These are phyloP conservation scores for Ascosphaera aggregata DNA, from an alignment of 2,329 filamentous ascomycete species.

Conservation along the genomic window DNA sequence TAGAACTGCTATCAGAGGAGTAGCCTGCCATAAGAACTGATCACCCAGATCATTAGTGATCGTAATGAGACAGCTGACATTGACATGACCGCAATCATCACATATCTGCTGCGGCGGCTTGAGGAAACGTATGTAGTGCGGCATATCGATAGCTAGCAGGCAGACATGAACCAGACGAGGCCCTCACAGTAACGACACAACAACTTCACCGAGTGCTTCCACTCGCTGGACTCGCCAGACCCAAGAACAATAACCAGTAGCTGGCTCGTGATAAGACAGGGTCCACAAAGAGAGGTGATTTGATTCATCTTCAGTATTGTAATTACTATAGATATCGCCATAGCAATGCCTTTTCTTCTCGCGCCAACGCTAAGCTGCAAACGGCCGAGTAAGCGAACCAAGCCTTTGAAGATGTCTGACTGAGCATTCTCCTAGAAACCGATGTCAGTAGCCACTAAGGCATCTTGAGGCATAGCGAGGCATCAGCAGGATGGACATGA, in stretches of 20 bases:
- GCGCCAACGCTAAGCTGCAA: neutral
- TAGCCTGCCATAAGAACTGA: slow-evolving; percentile 30
- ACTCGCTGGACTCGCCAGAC: too few relatives aligned
- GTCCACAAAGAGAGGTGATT: too few relatives aligned
- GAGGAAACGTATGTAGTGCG: slow-evolving; percentile 43
- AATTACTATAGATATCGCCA: too few relatives aligned
- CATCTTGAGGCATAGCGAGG: too few relatives aligned
- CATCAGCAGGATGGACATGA: too few relatives aligned
- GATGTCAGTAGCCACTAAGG: too few relatives aligned
- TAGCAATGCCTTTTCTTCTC: neutral
- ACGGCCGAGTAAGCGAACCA: neutral
- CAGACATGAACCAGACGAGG: neutral
- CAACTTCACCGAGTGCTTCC: too few relatives aligned
- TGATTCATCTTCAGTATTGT: too few relatives aligned
- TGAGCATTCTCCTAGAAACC: too few relatives aligned
- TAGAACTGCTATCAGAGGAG: slow-evolving; percentile 20
- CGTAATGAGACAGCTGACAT: slow-evolving; percentile 31
- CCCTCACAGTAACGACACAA: neutral
- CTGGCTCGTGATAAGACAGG: too few relatives aligned
- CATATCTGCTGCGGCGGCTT: slow-evolving; percentile 31
- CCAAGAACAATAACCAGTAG: too few relatives aligned
- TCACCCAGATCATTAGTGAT: slow-evolving; percentile 48
- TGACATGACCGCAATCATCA: slow-evolving; percentile 17
- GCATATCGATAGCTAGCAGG: slow-evolving; percentile 16
- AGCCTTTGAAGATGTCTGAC: too few relatives aligned